phyloP scores from a whole-genome alignment of 1,284 basidiomycete genomes.

The Porodaedalea pini region DNA sequence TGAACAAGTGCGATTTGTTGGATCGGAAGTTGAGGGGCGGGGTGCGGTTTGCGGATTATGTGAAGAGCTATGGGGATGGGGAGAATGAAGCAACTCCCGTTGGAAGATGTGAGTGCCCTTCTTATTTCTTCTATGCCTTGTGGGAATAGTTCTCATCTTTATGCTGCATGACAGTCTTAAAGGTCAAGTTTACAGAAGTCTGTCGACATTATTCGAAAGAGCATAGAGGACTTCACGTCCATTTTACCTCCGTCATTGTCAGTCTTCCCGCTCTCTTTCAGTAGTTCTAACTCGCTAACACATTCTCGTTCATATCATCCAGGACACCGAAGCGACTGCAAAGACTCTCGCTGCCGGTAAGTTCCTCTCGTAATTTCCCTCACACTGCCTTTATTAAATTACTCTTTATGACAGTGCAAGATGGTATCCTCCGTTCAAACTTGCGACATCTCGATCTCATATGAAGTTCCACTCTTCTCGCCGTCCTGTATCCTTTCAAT shows the following conservation, averaged over 20 bases:
- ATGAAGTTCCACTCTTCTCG: too few species aligned
- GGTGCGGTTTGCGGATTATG: slow-evolving; percentile 31
- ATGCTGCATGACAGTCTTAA: slow-evolving; percentile 47
- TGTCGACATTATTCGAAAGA: slow-evolving; percentile 46
- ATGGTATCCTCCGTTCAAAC: slow-evolving; percentile 42
- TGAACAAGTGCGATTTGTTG: slow-evolving; percentile 64
- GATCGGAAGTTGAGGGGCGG: slow-evolving; percentile 35
- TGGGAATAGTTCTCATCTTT: not conserved
- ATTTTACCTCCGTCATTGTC: slow-evolving; percentile 60
- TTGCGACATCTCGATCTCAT: slow-evolving; percentile 15
- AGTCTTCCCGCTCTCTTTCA: slow-evolving; percentile 26
- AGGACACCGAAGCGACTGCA: slow-evolving; percentile 45
- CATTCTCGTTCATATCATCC: not conserved
- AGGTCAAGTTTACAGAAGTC: slow-evolving; percentile 59
- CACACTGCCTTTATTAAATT: not conserved
- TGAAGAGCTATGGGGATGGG: slow-evolving; percentile 56
- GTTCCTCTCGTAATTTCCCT: slow-evolving; percentile 18
- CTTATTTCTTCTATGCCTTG: not conserved
- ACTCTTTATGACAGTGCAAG: slow-evolving; percentile 40
- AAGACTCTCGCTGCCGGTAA: slow-evolving; percentile 36
- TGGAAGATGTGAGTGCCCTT: slow-evolving; percentile 51
- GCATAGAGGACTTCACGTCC: slow-evolving; percentile 49
- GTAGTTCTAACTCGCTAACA: not conserved
- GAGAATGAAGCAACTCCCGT: slow-evolving; percentile 55
- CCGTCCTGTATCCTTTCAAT: too few species aligned